Conservation (phyloP, 305 asterid genomes). For the Solanum hybrid region DNA sequence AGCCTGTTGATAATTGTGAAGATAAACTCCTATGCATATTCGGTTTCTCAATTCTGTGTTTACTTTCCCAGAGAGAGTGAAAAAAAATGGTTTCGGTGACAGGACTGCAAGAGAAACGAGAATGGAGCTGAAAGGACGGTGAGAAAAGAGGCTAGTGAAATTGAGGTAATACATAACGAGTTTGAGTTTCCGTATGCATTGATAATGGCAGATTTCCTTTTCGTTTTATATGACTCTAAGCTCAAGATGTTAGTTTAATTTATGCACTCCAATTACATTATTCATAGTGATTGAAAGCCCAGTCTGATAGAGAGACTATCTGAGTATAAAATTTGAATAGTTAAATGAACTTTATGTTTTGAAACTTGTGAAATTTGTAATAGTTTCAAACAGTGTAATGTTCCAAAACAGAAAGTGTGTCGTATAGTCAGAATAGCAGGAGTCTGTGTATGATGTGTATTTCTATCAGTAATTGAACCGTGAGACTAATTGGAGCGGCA, state of each 20-base stretch:
- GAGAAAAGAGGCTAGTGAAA: neutral
- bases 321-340: neutral
- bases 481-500: neutral
- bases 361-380: neutral
- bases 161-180: neutral
- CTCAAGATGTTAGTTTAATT: neutral
- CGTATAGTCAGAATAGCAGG: neutral
- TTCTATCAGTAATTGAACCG: neutral
- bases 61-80: neutral
- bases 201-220: neutral
- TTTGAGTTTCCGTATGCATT: neutral
- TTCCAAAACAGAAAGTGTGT: neutral
- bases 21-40: neutral
- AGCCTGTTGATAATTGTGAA: neutral
- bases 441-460: neutral
- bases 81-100: neutral
- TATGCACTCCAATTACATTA: neutral
- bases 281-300: neutral
- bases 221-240: neutral
- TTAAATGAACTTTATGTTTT: neutral
- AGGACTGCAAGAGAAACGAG: neutral
- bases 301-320: neutral
- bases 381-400: neutral
- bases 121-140: neutral
- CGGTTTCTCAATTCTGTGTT: neutral